Percentiles rank a stretch among this genome's conserved stretches.
Evolutionary conservation across 768 basidiomycete species (phyloP).

Genomic region (Mycena indigotica): DNA sequence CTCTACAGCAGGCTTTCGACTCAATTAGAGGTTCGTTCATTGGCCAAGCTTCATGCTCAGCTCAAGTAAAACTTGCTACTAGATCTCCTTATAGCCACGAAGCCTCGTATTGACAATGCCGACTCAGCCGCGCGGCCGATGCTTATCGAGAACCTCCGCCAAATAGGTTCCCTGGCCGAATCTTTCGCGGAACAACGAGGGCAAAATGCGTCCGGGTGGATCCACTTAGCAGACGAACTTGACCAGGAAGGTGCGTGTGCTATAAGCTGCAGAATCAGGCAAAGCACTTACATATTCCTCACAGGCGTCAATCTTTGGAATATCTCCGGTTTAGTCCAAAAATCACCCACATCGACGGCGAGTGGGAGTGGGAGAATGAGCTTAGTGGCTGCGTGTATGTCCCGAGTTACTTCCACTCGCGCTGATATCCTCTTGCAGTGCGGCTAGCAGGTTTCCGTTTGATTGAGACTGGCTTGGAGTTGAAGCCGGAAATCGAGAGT

Average conservation of each 20-base stretch:
- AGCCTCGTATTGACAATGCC: slow-evolving; percentile 65
- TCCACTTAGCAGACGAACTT: slow-evolving; percentile 64
- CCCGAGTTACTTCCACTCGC: too few relatives aligned
- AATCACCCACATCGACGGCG: too few relatives aligned
- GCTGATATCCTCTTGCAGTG: slow-evolving; percentile 55
- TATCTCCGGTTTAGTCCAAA: slow-evolving; percentile 69
- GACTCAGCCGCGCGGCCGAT: slow-evolving; percentile 46
- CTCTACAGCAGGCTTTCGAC: slow-evolving; percentile 46
- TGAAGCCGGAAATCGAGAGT: slow-evolving; percentile 74
- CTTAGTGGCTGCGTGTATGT: slow-evolving; percentile 66
- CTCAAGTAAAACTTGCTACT: slow-evolving; percentile 26
- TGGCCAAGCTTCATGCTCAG: slow-evolving; percentile 6
- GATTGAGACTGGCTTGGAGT: slow-evolving; percentile 79
- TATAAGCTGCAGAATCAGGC: too few relatives aligned
- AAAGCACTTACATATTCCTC: too few relatives aligned
- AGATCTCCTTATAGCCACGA: slow-evolving; percentile 71
- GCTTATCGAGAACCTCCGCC: slow-evolving; percentile 62
- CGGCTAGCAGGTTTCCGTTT: slow-evolving; percentile 82
- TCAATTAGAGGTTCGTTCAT: slow-evolving; percentile 48
- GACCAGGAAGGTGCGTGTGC: slow-evolving; percentile 86
- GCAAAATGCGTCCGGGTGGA: slow-evolving; percentile 58
- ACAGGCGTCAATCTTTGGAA: slow-evolving; percentile 89
- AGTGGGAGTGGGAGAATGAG: too few relatives aligned
- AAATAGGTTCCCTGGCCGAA: slow-evolving; percentile 68
- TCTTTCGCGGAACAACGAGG: slow-evolving; percentile 66